Percentiles rank a stretch among this genome's conserved stretches.
Evolutionary conservation across 768 basidiomycete genomes (phyloP).

Genomic region (Amanita thiersii): DNA sequence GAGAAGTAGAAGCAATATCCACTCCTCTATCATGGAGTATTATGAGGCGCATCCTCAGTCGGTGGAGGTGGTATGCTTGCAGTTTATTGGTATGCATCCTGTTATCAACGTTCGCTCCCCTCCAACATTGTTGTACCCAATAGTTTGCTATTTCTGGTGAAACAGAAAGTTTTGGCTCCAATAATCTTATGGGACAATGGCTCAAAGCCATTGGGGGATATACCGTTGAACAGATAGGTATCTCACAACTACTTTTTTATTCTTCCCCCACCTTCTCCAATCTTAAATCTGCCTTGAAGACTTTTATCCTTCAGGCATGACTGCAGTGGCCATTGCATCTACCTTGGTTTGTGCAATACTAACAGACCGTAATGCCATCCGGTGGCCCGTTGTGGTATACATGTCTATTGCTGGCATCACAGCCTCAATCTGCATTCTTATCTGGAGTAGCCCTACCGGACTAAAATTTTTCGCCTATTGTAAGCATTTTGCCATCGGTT

Average conservation of each 20-base stretch:
- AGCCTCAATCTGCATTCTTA: conserved; percentile 49
- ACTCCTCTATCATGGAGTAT: conserved; percentile 39
- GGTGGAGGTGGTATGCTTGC: conserved; percentile 66
- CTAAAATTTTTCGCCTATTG: conserved; percentile 77
- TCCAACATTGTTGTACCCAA: background rate
- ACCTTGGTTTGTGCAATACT: conserved; percentile 54
- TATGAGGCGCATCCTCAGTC: conserved; percentile 38
- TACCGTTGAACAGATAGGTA: conserved; percentile 55
- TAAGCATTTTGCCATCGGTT: conserved; percentile 18
- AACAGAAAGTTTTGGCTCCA: conserved; percentile 60
- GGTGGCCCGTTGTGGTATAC: conserved; percentile 61
- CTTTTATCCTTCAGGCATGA: conserved; percentile 55
- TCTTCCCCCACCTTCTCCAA: background rate
- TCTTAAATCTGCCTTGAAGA: conserved; percentile 10
- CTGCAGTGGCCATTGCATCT: conserved; percentile 56
- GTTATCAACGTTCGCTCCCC: background rate
- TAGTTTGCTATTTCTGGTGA: conserved; percentile 63
- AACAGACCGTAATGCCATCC: conserved; percentile 49
- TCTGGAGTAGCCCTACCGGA: conserved; percentile 49
- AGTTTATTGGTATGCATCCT: conserved; percentile 43
- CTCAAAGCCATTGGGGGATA: conserved; percentile 53
- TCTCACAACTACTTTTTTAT: conserved; percentile 8
- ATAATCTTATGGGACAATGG: conserved; percentile 71
- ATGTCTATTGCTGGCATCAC: conserved; percentile 49
- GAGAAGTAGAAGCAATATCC: conserved; percentile 30